Base-by-base conservation (phyloP, 169 alveolate genomes). In the Blepharisma undulans region DNA sequence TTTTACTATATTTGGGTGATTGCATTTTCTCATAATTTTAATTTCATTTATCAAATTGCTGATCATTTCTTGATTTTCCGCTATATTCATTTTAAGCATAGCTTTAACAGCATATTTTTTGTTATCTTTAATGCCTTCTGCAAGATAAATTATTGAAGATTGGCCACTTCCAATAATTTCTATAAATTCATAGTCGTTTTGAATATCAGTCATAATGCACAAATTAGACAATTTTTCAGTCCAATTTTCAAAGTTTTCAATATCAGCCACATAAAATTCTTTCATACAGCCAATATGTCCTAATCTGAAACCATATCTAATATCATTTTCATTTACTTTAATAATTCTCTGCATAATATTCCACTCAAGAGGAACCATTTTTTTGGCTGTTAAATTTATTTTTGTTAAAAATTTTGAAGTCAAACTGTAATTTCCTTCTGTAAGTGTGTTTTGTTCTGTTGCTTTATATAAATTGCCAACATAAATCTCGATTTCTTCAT, bases 11-110 rank as follows among this genome's bases (percentile, higher is more conserved):
- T 86, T 86, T 27, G 91, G 91, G 27, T 86, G 91, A 16, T 84
- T 77, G 8, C 96, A 90, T 34, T 48, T 12, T 91, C 95, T 96
- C 84, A 98, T 93, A 30, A 98, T 98, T 80, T 96, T 96, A 72
- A 98, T 97, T 92, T 98, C 99, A 61, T 98, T 93, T 71, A 96
- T 98, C 34, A 97, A 97, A 72, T 98, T 99, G 21, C 33, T 29
- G 1, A 74, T 2, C 8, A 25, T 32, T 1, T n/a, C 34, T 4
- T 14, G 80, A 29, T 74, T 74, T 74, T 74, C 80, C 0, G 29
- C 36, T n/a, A 79, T 12, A 2, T 32, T 30, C 16, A 2, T 74
- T 7, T 74, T 74, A 2, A 18, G 1, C 1, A 74, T 25, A 29
- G 80, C 29, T 29, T 74, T 74, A 22, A 74, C 16, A 0, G 80